Base-by-base conservation (phyloP, 2,329 filamentous ascomycete genomes). In the Moelleriella libera region DNA sequence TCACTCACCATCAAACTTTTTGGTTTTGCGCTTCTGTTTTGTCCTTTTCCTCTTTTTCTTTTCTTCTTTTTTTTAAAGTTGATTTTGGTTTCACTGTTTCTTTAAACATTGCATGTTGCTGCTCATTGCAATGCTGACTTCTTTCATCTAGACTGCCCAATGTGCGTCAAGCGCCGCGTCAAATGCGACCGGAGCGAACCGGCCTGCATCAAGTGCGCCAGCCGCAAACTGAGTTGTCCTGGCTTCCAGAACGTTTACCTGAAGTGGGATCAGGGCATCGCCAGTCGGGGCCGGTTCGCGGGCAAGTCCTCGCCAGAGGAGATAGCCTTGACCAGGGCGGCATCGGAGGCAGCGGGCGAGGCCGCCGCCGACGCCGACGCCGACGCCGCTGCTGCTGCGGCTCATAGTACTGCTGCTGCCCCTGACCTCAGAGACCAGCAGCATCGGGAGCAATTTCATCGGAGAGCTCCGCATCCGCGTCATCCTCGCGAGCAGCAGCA, bases 221-320 rank as follows among this genome's bases (percentile, higher is more conserved):
- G 48, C 39, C 49, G 54, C 28, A 48, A 48, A 28, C 41, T 54
- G 2, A 12, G 34, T 5, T 56, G 54, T 41, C 50, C 53, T 6
- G 54, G 54, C 11, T 55, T 54, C 40, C 47, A 55, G 12, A 29
- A 48, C 9, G 34, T 50, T 5, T 48, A 50, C 10, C 49, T 56
- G 7, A 51, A 44, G 49, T 56, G 54, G 54, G 37, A 52, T 30
- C 53, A 55, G 39, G 53, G 54, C n/a, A 49, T 56, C 9, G 54
- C 54, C 1, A 56, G 54, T 42, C 49, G 54, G 21, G 52, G 54
- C 3, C 51, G 44, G 41, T 43, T 54, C 29, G 48, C 54, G 1
- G 54, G 54, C 5, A 54, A 49, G 14, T 42, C 44, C 1, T 28
- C 44, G 11, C 54, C 54, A 0, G 49, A 50, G 2, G 8, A 47